Evolutionary conservation across 768 basidiomycete species (phyloP), one percentile per base, ranked within the genome.

Genomic region (Trametes elegans): DNA sequence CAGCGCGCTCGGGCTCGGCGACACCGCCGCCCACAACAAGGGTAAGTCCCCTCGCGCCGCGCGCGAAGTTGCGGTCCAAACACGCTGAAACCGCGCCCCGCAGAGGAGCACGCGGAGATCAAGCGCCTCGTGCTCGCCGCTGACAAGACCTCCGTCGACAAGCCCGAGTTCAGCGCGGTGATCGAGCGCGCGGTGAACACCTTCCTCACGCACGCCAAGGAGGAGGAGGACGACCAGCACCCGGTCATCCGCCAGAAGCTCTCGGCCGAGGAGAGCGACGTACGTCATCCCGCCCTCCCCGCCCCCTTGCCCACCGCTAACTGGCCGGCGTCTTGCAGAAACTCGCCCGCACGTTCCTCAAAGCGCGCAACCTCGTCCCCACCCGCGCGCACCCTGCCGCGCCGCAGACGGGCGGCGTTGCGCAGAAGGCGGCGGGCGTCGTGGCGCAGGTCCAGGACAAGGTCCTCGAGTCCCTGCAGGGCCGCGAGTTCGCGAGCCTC

Each of bases 211-310:
- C 62, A 64, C 34, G 62, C 64, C n/a, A 44, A 51, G 19, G 62
- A 66, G 53, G 64, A 66, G 39, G 64, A 64, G 50, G 39, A 43
- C 18, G 55, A 58, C 7, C 62, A 65, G 62, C 53, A 52, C 32
- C 53, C 59, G n/a, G n/a, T 32, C 44, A 42, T 65, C 24, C 49
- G 42, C 32, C 2, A 39, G 26, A 41, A 39, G 32, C 45, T 64
- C 36, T 44, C 55, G 10, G 35, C 60, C 6, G 53, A 63, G 45
- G 41, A 63, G 29, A 65, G 49, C 48, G 62, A 65, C 45, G 64
- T 65, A 38, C 5, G 59, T 58, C 21, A 11, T 19, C 46, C 23
- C 24, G 0, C 9, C 45, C 13, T 27, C 14, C 7, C 11, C 5
- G 9, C 14, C 24, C 23, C 29, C 27, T 16, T 28, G 39, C 3